Percentiles rank a stretch among this genome's conserved stretches.
phyloP scores from a whole-genome alignment of 257 asterid species.

The Solanum chmielewskii region DNA sequence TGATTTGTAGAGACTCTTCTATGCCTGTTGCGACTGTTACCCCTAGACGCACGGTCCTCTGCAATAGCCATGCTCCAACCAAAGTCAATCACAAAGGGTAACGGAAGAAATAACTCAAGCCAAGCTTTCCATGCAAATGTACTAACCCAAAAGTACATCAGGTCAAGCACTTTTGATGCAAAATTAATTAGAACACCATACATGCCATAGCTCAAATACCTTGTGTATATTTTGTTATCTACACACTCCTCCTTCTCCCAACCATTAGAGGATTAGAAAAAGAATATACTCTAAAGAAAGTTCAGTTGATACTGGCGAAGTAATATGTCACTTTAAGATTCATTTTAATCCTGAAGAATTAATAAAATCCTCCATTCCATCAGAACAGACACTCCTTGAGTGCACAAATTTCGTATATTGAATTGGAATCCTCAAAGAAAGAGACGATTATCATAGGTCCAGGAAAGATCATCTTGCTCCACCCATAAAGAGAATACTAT shows the following conservation, averaged over 20 bases:
- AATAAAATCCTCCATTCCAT: background rate
- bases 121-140: background rate
- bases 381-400: background rate
- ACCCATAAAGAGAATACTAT: background rate
- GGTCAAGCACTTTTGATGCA: background rate
- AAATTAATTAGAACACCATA: background rate
- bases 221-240: background rate
- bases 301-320: background rate
- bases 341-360: background rate
- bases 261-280: background rate
- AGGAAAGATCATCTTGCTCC: background rate
- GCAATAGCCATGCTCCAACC: constrained; percentile 4
- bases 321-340: background rate
- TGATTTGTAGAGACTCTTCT: constrained; percentile 39
- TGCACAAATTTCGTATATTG: background rate
- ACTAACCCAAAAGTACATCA: background rate
- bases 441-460: background rate
- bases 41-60: constrained; percentile 34
- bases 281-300: background rate
- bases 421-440: background rate
- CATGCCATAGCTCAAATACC: background rate
- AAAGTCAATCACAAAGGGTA: background rate
- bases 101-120: background rate
- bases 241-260: background rate
- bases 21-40: constrained; percentile 31